phyloP scores from a whole-genome alignment of 164 flowering plant genomes.

The Brasenia schreberi region DNA sequence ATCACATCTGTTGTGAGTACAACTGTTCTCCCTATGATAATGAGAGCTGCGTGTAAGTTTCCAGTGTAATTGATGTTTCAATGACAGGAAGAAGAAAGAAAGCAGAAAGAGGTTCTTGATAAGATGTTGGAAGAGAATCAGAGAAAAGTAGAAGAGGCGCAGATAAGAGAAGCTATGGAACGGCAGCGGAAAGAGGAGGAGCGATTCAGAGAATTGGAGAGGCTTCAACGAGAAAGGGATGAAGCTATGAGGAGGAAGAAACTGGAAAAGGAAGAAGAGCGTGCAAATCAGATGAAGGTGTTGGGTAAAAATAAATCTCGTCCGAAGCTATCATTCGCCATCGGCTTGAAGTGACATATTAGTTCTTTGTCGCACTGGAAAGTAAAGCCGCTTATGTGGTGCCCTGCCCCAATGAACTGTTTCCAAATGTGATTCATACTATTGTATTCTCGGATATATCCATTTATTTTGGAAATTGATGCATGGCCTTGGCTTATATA shows the following conservation, averaged over 20 bases:
- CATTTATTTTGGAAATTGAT: too few relatives aligned
- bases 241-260: slow-evolving; percentile 86
- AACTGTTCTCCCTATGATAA: too few relatives aligned
- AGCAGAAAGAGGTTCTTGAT: slow-evolving; percentile 78
- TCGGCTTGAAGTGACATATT: slow-evolving; percentile 54
- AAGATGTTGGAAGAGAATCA: slow-evolving; percentile 77
- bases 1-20: too few relatives aligned
- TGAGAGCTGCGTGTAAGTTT: too few relatives aligned
- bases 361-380: neutral
- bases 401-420: too few relatives aligned
- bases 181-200: slow-evolving; percentile 79
- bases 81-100: slow-evolving; percentile 57
- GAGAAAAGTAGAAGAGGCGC: slow-evolving; percentile 71
- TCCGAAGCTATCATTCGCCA: slow-evolving; percentile 83
- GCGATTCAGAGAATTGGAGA: slow-evolving; percentile 69
- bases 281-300: slow-evolving; percentile 63
- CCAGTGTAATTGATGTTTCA: too few relatives aligned
- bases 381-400: too few relatives aligned
- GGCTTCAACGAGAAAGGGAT: slow-evolving; percentile 77
- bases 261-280: slow-evolving; percentile 80
- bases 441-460: too few relatives aligned
- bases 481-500: too few relatives aligned
- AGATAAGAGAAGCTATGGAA: slow-evolving; percentile 73
- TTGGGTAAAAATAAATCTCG: slow-evolving; percentile 94
- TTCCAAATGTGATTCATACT: too few relatives aligned